Base-by-base conservation (phyloP, 495 filamentous ascomycete species). In the Neurospora intermedia region DNA sequence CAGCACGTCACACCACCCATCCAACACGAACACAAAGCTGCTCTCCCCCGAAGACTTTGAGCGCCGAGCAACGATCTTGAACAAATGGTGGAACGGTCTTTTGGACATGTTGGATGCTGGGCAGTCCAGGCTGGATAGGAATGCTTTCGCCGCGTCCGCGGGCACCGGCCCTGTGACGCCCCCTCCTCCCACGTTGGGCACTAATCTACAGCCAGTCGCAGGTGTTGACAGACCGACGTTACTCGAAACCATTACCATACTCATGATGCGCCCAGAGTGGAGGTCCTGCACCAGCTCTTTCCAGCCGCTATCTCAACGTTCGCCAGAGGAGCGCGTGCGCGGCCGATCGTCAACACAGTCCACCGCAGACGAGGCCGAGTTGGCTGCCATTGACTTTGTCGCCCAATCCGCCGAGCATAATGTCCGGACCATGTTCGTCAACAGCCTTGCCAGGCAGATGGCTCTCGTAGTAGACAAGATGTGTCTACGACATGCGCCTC, bases 221-320 rank as follows among this genome's bases (percentile, higher is more conserved):
- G 80, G 80, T n/a, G 78, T 81, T 1, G 81, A 83, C 43, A 84
- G 95, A 70, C 94, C 94, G 2, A 88, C 89, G 0, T 89, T 97
- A 69, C 85, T 98, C 31, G 96, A 98, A 77, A 92, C 91, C 20
- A 87, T 93, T 90, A 97, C 82, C 45, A 90, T 90, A 38, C 90
- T 99, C 73, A 97, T 99, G 94, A 92, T 90, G 78, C 89, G 96
- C 54, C 91, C 93, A 0, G 96, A 99, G 85, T 99, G 96, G 96
- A 88, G 93, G 62, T 82, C 91, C 35, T 85, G 92, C 9, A 88
- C 89, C 43, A 91, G 89, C 59, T 87, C 87, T 23, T 90, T 90
- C 76, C 85, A 86, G 46, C 85, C 91, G 2, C 80, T 92, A 43
- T 79, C 83, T 8, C 84, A 88, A 46, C 84, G 84, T 69, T 81